Percentiles rank a stretch among this genome's conserved stretches.
These are phyloP conservation scores for Neurospora sp. DNA, from an alignment of 495 filamentous ascomycete species.

Conservation along the genomic window DNA sequence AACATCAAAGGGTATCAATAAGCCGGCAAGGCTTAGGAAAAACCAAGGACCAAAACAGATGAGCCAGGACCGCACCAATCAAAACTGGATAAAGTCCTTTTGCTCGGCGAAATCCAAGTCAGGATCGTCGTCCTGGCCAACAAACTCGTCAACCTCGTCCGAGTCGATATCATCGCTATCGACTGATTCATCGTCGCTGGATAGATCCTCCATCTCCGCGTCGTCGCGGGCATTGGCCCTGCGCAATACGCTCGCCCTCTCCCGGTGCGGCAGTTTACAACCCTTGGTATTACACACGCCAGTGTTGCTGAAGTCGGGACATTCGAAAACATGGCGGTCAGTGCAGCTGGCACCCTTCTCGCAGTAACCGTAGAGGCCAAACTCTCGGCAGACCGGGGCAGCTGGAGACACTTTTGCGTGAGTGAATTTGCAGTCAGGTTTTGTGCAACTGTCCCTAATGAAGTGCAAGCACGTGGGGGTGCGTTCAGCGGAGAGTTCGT, in stretches of 20 bases:
- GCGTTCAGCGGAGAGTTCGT: constrained; percentile 76
- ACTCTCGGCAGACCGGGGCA: constrained; percentile 73
- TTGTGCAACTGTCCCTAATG: constrained; percentile 82
- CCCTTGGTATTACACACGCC: constrained; percentile 73
- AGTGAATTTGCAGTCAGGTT: constrained; percentile 77
- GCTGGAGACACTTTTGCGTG: constrained; percentile 74
- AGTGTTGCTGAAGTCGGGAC: constrained; percentile 88
- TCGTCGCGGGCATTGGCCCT: constrained; percentile 27
- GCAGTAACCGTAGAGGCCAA: constrained; percentile 85
- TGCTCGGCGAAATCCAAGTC: constrained; percentile 33
- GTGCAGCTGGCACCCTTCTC: constrained; percentile 68
- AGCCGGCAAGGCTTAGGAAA: constrained; percentile 1
- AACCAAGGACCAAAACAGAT: not conserved
- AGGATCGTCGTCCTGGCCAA: constrained; percentile 31
- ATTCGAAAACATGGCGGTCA: constrained; percentile 80
- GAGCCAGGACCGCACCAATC: constrained; percentile 9
- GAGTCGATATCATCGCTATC: constrained; percentile 86
- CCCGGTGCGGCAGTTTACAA: constrained; percentile 79
- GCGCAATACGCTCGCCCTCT: constrained; percentile 63
- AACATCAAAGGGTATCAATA: constrained; percentile 13
- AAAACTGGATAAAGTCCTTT: constrained; percentile 38
- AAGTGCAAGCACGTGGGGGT: constrained; percentile 86
- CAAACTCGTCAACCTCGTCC: constrained; percentile 70
- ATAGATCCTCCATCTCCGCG: constrained; percentile 63
- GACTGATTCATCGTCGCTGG: constrained; percentile 73